phyloP scores from a whole-genome alignment of 345 rosid species.

The Cardamine resedifolia region DNA sequence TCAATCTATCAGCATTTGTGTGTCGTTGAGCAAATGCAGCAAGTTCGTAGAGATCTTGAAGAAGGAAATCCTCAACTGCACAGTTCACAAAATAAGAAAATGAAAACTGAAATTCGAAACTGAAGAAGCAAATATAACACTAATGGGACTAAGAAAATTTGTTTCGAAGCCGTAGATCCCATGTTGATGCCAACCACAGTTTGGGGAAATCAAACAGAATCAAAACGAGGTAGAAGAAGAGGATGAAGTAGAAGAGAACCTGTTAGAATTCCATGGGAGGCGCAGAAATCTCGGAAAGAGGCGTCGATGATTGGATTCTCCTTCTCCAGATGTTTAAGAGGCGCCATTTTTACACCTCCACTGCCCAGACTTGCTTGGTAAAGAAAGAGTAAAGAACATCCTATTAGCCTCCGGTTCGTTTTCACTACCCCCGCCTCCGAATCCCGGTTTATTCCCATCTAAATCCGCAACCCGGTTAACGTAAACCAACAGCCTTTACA shows the following conservation, averaged over 20 bases:
- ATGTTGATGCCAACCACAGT: no score
- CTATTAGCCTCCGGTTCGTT: constrained; percentile 8
- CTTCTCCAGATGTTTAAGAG: constrained; percentile 51
- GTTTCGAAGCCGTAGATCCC: not conserved
- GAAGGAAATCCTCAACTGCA: constrained; percentile 60
- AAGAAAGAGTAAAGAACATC: no score
- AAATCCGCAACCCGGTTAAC: not conserved
- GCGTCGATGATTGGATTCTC: constrained; percentile 53
- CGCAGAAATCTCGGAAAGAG: constrained; percentile 58
- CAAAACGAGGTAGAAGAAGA: not conserved
- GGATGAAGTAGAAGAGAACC: constrained; percentile 34
- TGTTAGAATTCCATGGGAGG: constrained; percentile 57
- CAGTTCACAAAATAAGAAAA: not conserved
- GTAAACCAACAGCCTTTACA: not conserved
- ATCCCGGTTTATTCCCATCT: not conserved
- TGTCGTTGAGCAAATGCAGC: constrained; percentile 48
- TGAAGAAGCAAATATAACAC: not conserved
- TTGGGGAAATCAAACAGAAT: not conserved
- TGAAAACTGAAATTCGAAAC: no score
- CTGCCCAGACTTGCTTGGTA: not conserved
- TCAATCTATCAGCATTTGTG: constrained; percentile 43
- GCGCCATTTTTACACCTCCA: constrained; percentile 48
- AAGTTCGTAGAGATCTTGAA: constrained; percentile 52
- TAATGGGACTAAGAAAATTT: not conserved
- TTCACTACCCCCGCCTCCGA: not conserved